Evolutionary conservation across 1,284 basidiomycete genomes (phyloP).

Genomic region (Marasmius sp.): DNA sequence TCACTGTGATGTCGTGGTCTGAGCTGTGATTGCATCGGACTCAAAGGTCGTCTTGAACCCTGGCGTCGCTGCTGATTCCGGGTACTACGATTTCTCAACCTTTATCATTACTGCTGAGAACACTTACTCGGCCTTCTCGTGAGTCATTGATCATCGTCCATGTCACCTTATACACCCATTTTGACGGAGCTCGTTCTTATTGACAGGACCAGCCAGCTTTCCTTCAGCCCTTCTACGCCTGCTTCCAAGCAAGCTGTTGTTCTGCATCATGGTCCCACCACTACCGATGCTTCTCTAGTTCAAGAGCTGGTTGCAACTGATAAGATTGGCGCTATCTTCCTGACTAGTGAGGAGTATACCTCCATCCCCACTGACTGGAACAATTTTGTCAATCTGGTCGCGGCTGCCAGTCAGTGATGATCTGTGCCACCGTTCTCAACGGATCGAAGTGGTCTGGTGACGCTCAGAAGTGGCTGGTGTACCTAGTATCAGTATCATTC

Average conservation of each 20-base stretch:
- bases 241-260: slow-evolving; percentile 19
- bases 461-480: too few relatives aligned
- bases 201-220: slow-evolving; percentile 4
- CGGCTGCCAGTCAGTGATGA: not conserved
- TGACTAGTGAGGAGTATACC: slow-evolving; percentile 13
- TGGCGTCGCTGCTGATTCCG: slow-evolving; percentile 11
- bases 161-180: not conserved
- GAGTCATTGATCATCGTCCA: not conserved
- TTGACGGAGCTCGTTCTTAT: not conserved
- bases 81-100: slow-evolving; percentile 19
- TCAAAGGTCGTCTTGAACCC: slow-evolving; percentile 21
- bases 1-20: not conserved
- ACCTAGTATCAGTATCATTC: too few relatives aligned
- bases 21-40: not conserved
- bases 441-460: too few relatives aligned
- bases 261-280: slow-evolving; percentile 19
- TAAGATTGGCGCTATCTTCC: slow-evolving; percentile 18
- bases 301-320: slow-evolving; percentile 9
- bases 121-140: slow-evolving; percentile 18
- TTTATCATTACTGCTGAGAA: slow-evolving; percentile 22
- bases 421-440: too few relatives aligned
- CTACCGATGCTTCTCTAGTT: slow-evolving; percentile 9
- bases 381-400: not conserved
- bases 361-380: not conserved
- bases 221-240: slow-evolving; percentile 15